Base-by-base conservation (phyloP, 1,139 yeast genomes). In the Pichia sp. region DNA sequence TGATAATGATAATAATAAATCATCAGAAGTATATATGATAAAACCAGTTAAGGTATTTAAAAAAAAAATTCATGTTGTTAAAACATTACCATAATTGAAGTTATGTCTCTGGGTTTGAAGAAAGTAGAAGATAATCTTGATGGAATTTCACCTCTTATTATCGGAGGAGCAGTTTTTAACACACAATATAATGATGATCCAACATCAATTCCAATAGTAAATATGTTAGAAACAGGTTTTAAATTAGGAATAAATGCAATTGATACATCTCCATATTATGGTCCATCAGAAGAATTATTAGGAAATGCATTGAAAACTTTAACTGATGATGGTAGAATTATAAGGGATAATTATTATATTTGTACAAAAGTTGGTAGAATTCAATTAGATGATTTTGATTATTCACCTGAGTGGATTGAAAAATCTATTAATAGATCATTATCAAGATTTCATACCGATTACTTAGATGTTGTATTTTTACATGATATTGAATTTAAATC, bases 201-300 rank as follows among this genome's bases (percentile, higher is more conserved):
- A 0, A 70, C 70, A 45, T 60, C 68, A 0, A 57, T 86, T 39
- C 83, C 88, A 2, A 74, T 82, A 10, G 70, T 68, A 4, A 79
- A 75, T 1, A 76, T 90, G 47, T 61, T 90, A 30, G 65, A 69
- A 43, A 61, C 66, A 26, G 95, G 92, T 0, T 83, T 88, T 58
- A 67, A 70, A 28, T 64, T 72, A 30, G 97, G 96, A 0, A 70
- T 87, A 52, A 75, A 76, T 45, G 94, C 95, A 2, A 70, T 90
- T 40, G 97, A 92, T 62, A 88, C 96, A 0, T 85, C 96, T 0
- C 96, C 97, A 2, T 90, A 87, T 66, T 90, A 90, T 62, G 97
- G 97, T 0, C 89, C 89, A 0, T 86, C 95, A 4, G 97, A 90
- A 61, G 73, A 68, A 34, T 62, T 89, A 30, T 65, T 87, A 4